A percentile compares a stretch with the other conserved stretches of the same genome.
These are phyloP conservation scores for Cercophora newfieldiana DNA, from an alignment of 495 filamentous ascomycete species.

Conservation along the genomic window DNA sequence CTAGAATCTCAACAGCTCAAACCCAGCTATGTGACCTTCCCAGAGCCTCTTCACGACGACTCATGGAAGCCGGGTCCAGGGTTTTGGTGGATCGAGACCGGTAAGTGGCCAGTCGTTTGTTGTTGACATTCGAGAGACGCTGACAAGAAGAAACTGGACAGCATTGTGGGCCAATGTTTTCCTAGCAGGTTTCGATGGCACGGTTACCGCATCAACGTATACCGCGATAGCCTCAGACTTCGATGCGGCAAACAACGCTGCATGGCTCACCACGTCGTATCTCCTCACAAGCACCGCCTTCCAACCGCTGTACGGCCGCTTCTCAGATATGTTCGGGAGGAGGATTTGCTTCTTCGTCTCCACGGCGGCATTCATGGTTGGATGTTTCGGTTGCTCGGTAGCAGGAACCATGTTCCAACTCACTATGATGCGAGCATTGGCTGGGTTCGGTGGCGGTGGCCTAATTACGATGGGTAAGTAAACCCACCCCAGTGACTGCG, in stretches of 20 bases:
- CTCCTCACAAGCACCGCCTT: slow-evolving; percentile 74
- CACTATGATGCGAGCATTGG: slow-evolving; percentile 46
- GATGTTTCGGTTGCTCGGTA: slow-evolving; percentile 51
- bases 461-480: slow-evolving; percentile 61
- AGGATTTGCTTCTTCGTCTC: slow-evolving; percentile 52
- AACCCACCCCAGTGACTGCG: too few relatives aligned
- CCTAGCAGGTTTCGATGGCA: slow-evolving; percentile 63
- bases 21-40: slow-evolving; percentile 26
- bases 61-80: slow-evolving; percentile 31
- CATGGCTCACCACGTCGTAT: slow-evolving; percentile 74
- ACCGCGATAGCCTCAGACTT: slow-evolving; percentile 63
- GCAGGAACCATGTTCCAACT: slow-evolving; percentile 42
- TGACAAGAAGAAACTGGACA: slow-evolving; percentile 27
- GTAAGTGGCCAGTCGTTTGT: slow-evolving; percentile 21
- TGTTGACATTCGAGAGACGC: too few relatives aligned
- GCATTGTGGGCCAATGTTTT: slow-evolving; percentile 67
- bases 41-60: slow-evolving; percentile 20
- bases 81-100: slow-evolving; percentile 43
- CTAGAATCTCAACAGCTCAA: slow-evolving; percentile 21
- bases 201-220: slow-evolving; percentile 66
- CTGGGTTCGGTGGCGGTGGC: slow-evolving; percentile 61
- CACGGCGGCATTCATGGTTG: slow-evolving; percentile 47
- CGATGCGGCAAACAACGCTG: slow-evolving; percentile 50
- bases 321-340: slow-evolving; percentile 57
- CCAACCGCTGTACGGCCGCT: slow-evolving; percentile 47